Evolutionary conservation across 192 early-diverging fungal genomes (phyloP), one percentile per base, ranked within the genome.

Genomic region (Gaertneriomyces semiglobifer): DNA sequence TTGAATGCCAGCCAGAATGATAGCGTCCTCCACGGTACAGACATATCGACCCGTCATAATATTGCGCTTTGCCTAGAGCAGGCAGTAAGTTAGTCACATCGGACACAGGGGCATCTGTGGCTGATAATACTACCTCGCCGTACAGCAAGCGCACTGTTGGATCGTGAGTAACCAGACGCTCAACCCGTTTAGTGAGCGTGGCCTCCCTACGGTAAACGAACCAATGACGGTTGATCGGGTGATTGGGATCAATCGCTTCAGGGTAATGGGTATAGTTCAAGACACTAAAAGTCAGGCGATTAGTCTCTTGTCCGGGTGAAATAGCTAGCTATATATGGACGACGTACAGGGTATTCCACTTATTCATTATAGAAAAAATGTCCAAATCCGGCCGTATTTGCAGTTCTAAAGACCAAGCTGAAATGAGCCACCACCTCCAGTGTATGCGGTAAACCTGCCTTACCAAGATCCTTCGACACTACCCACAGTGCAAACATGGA

Each of bases 201-300:
- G 78, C 79, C 51, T 81, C 84, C 12, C 81, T 68, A 42, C 80
- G 60, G 61, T 71, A 86, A n/a, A 83, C 69, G 39, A 86, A 74
- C 79, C 81, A 84, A 62, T 83, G 78, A 0, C 77, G 70, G 57
- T 82, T 84, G 58, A 84, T 74, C 18, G 78, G 71, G 53, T 83
- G 81, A 18, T 60, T 52, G 4, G 81, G 71, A 61, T 79, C 72
- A 1, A 70, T 63, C 12, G 74, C 76, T 68, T 86, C 79, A 9
- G 84, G 84, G 50, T 66, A 79, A 67, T 86, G 84, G 2, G 84
- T 84, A 69, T 80, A 84, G 55, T 84, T 82, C 20, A 74, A 56
- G n/a, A 84, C 72, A 57, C 81, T 78, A 43, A 57, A 61, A 51
- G 44, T 48, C 50, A 2, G 38, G 38, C 18, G 7, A 6, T 40